Percentiles rank a stretch among this genome's conserved stretches.
Conservation (phyloP, 2,329 filamentous ascomycete species). For the Hypoxylon sp. region DNA sequence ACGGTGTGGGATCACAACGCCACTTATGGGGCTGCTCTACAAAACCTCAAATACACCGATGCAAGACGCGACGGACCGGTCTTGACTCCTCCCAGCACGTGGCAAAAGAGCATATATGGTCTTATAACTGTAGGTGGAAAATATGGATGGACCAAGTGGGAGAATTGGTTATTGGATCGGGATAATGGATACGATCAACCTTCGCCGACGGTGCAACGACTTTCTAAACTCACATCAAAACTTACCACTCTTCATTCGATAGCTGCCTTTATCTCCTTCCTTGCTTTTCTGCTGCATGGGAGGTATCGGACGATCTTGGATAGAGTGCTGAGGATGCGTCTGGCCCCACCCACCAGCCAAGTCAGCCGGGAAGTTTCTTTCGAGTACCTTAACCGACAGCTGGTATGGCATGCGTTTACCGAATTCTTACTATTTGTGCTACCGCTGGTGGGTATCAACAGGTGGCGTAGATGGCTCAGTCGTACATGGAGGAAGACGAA, state of each 20-base stretch:
- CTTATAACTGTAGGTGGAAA: conserved; percentile 87
- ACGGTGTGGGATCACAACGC: conserved; percentile 97
- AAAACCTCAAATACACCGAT: conserved; percentile 92
- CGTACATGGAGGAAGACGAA: conserved; percentile 88
- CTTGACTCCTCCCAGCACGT: conserved; percentile 78
- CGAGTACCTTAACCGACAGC: conserved; percentile 95
- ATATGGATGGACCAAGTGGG: conserved; percentile 94
- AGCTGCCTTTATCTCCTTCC: conserved; percentile 86
- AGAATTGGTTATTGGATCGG: conserved; percentile 83
- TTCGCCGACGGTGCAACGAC: conserved; percentile 64
- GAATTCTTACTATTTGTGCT: conserved; percentile 97
- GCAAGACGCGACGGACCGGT: conserved; percentile 76
- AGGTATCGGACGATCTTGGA: conserved; percentile 93
- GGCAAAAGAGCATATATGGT: conserved; percentile 89
- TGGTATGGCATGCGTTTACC: conserved; percentile 99
- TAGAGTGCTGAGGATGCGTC: conserved; percentile 83
- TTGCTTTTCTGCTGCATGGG: conserved; percentile 91
- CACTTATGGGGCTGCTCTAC: conserved; percentile 92
- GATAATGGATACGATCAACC: conserved; percentile 81
- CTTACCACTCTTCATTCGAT: conserved; percentile 83
- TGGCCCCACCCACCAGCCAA: conserved; percentile 87
- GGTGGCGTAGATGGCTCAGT: conserved; percentile 92
- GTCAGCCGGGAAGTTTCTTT: conserved; percentile 94
- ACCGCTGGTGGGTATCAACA: conserved; percentile 94
- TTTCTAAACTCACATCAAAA: conserved; percentile 79